Percentiles rank a stretch among this genome's conserved stretches.
Conservation (phyloP, 2,329 filamentous ascomycete species). For the Alternaria brassicae region DNA sequence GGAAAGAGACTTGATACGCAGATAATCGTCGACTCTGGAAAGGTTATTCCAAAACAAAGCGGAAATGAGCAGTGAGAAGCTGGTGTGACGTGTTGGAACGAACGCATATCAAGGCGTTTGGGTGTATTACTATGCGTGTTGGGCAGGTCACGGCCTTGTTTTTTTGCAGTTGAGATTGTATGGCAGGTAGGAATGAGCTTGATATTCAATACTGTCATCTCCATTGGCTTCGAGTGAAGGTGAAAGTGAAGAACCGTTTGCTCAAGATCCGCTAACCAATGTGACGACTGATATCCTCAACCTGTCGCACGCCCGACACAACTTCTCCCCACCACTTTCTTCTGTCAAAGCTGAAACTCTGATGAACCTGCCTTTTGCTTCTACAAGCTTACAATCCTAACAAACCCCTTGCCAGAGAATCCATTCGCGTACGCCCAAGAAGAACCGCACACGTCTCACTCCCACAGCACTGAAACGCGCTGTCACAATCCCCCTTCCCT, state of each 20-base stretch:
- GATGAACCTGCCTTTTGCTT: background rate
- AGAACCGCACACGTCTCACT: background rate
- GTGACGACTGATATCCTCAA: no score
- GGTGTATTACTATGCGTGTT: background rate
- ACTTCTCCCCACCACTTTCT: no score
- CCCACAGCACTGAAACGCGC: background rate
- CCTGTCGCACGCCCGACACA: no score
- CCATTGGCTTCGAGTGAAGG: no score
- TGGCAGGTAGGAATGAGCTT: no score
- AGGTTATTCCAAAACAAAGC: constrained; percentile 45
- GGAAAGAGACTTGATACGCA: constrained; percentile 64
- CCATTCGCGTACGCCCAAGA: background rate
- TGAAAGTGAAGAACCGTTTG: no score
- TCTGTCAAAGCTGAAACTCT: background rate
- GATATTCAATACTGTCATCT: no score
- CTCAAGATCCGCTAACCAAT: no score
- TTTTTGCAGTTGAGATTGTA: no score
- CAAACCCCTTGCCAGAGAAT: background rate
- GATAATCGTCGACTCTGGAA: constrained; percentile 67
- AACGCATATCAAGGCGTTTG: background rate
- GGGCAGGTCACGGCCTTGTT: background rate
- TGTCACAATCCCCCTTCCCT: background rate
- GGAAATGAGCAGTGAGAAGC: constrained; percentile 8
- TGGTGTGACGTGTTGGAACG: background rate
- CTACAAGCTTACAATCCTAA: background rate